A percentile compares a stretch with the other conserved stretches of the same genome.
Conservation (phyloP, 371 early-diverging fungal genomes). For the Mucor irregularis region DNA sequence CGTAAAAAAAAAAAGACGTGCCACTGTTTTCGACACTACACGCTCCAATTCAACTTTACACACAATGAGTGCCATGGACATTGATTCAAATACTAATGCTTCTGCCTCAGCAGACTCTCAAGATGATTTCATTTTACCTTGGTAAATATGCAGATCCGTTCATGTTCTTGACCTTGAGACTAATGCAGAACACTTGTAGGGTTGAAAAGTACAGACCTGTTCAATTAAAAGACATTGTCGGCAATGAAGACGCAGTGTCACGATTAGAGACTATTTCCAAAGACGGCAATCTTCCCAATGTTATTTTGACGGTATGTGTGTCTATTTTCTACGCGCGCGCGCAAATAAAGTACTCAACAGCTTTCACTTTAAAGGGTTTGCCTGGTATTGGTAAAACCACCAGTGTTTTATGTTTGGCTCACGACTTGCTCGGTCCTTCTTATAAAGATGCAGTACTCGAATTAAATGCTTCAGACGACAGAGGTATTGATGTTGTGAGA, state of each 20-base stretch:
- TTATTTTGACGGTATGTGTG: constrained; percentile 84
- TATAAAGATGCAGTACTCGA: constrained; percentile 93
- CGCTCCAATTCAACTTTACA: too few relatives aligned
- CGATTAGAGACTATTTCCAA: constrained; percentile 84
- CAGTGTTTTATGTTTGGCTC: constrained; percentile 90
- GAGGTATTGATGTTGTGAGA: constrained; percentile 98
- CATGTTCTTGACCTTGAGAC: neutral
- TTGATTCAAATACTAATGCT: constrained; percentile 1
- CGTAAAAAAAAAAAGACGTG: too few relatives aligned
- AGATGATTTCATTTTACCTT: constrained; percentile 8
- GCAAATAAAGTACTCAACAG: neutral
- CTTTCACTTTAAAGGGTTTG: constrained; percentile 65
- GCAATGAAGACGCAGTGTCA: constrained; percentile 93
- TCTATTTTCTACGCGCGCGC: neutral
- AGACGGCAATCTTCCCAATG: constrained; percentile 96
- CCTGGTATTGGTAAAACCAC: constrained; percentile 99
- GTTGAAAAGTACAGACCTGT: constrained; percentile 98
- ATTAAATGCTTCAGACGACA: constrained; percentile 98
- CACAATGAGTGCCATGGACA: constrained; percentile 10
- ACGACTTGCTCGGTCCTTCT: constrained; percentile 78
- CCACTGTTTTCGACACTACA: too few relatives aligned
- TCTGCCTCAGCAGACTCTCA: neutral
- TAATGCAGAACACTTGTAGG: constrained; percentile 44
- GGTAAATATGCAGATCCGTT: neutral
- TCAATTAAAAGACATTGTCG: constrained; percentile 90